These are phyloP conservation scores for Metschnikowia drakensbergensis DNA, from an alignment of 805 yeast genomes.

Conservation along the genomic window DNA sequence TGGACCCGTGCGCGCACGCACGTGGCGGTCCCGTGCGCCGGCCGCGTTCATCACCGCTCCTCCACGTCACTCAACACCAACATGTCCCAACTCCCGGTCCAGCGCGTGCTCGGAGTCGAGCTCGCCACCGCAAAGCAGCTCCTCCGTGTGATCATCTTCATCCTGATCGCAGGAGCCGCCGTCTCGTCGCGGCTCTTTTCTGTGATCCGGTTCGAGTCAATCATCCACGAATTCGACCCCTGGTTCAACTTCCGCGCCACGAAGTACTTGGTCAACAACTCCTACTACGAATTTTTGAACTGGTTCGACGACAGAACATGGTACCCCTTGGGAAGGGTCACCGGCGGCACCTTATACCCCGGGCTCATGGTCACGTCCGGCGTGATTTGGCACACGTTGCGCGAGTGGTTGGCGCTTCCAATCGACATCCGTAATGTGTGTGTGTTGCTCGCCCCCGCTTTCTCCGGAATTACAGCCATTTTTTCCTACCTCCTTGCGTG, in stretches of 20 bases:
- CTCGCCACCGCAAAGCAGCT: slow-evolving; percentile 41
- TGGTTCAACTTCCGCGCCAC: slow-evolving; percentile 97
- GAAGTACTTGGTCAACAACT: slow-evolving; percentile 77
- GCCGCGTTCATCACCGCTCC: neutral
- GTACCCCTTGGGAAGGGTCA: slow-evolving; percentile 98
- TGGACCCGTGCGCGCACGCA: neutral
- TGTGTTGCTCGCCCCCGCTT: slow-evolving; percentile 95
- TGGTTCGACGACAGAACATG: slow-evolving; percentile 99
- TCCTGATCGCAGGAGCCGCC: slow-evolving; percentile 85
- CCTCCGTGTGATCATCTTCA: slow-evolving; percentile 63
- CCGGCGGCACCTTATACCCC: slow-evolving; percentile 98
- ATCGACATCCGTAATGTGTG: slow-evolving; percentile 93
- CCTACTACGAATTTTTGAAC: slow-evolving; percentile 86
- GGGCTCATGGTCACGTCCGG: slow-evolving; percentile 99
- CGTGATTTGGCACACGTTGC: slow-evolving; percentile 70
- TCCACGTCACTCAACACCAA: slow-evolving; percentile 6
- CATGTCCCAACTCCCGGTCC: slow-evolving; percentile 18
- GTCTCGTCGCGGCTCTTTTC: slow-evolving; percentile 88
- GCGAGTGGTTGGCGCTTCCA: slow-evolving; percentile 65
- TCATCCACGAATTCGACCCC: slow-evolving; percentile 96
- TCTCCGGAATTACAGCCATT: slow-evolving; percentile 87
- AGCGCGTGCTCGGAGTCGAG: slow-evolving; percentile 28
- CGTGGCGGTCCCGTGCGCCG: neutral
- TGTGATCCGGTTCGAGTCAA: slow-evolving; percentile 93
- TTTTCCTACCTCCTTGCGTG: slow-evolving; percentile 82